Base-by-base conservation (phyloP, 2,329 filamentous ascomycete species). In the Fusarium subtropicale region DNA sequence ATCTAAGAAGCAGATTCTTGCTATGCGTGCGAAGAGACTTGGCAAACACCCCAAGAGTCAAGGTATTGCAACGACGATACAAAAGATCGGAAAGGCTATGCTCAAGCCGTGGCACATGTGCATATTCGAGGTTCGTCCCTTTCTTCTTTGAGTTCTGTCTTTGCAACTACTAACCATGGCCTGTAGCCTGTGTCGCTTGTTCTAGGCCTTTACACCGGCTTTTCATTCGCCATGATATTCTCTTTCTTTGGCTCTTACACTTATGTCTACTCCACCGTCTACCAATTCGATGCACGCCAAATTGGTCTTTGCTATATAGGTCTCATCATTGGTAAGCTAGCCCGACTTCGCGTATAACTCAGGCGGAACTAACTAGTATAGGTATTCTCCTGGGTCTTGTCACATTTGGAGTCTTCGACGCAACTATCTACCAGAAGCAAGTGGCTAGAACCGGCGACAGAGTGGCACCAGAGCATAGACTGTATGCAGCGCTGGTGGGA, bases 21-120 rank as follows among this genome's bases (percentile, higher is more conserved):
- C 30, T 13, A 18, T 18, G 2, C 56, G 60, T 1, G 56, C 50
- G 3, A 64, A 51, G 44, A 64, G 41, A n/a, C 33, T 26, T 2
- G 50, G 50, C 1, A 24, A 10, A 1, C 15, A 51, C 1, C 26
- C 33, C 2, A 34, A 36, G 16, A n/a, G 26, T 2, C 44, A 36
- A 30, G 33, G 50, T 2, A 31, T 56, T 3, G 22, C 9, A 4
- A 9, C 33, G 9, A 45, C 44, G 2, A 28, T 61, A 15, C 13
- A 22, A 5, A 64, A 60, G 38, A 45, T 64, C 2, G 44, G 56
- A 2, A 41, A 3, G 2, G 41, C 44, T 15, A 64, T 61, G 60
- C 20, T 64, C 1, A 64, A 31, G 48, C 60, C 60, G 3, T 64
- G 50, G 60, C 36, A 64, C 18, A 64, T 64, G 56, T 64, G 60